Base-by-base conservation (phyloP, 768 basidiomycete genomes). In the Scleroderma citrinum region DNA sequence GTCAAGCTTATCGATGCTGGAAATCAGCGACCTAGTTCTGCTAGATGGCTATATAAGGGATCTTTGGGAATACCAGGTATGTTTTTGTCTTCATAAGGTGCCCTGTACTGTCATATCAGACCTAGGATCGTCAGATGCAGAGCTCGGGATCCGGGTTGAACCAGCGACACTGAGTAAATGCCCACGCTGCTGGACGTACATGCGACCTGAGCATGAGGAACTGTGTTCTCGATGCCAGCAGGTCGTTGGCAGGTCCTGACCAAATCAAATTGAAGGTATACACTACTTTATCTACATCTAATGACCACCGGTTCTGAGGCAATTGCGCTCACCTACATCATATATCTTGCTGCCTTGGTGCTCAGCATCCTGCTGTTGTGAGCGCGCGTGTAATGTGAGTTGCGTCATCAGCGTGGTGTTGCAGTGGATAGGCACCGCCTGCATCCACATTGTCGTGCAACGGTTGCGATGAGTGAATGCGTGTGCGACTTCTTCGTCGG, bases 181-280 rank as follows among this genome's bases (percentile, higher is more conserved):
- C 63, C 89, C 92, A 20, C 78, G 94, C 14, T 98, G 95, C 65
- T 96, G 94, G 92, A 85, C 81, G 6, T 85, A 76, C 61, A 83
- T 81, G 2, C 74, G 84, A 13, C 56, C 63, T 11, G 62, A 71
- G 35, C 64, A 71, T 12, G 75, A 82, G 16, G 60, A 63, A 10
- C 64, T 94, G 11, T 95, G 93, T 66, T 51, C 51, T 17, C 76
- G 93, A 56, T 96, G 93, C 52, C 55, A 56, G 26, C 54, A 56
- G 14, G 63, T 61, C 26, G 35, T 64, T 29, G 34, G 30, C 38
- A 54, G 24, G 36, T 34, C 46, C 44, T 48, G 30, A 44, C 29
- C 17, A 34, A 4, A 6, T 14, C 23, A 16, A 42, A 3, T 11
- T 42, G 24, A 17, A 29, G 23, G 40, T 42, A 42, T 6, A 26